Evolutionary conservation across 164 flowering plant species (phyloP), one percentile per base, ranked within the genome.

Genomic region (Akebia trifoliata): DNA sequence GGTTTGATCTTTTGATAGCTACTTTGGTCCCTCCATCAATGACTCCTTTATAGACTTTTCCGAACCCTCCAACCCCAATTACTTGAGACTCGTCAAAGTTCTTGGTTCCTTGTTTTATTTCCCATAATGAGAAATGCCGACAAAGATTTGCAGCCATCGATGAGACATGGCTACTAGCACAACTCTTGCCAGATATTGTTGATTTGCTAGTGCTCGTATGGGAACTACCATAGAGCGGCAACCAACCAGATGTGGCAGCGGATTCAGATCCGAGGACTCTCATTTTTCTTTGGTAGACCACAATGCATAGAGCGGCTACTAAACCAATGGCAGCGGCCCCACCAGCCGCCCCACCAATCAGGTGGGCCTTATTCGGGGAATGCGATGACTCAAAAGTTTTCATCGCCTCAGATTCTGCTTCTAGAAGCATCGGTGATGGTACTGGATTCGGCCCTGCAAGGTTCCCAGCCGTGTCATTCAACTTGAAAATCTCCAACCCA

Each of bases 391-490:
- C 43, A 42, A 68, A 74, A 4, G 39, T 7, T 32, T 18, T 60
- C 3, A 54, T 7, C 0, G 46, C 50, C 22, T 65, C 63, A 2
- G 59, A 36, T 30, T 74, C 69, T 3, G 64, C 68, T 49, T 72
- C 52, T 18, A 62, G 25, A 7, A 69, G 73, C 79, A 76, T 56
- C 0, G 56, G 48, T 0, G 85, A 75, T 0, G 76, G 80, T 29
- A 48, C 42, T 1, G 97, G 97, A 47, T 87, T 90, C 0, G 85
- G 83, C 0, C 96, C 96, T 6, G 97, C 89, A 55, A 90, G 66
- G 61, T 63, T 83, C 20, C 74, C 65, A 0, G 11, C 40, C 1
- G 69, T 7, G 35, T 75, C 78, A 39, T 60, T 78, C 18, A 90
- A 10, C 73, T 90, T 87, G 68, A 90, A 87, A 0, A 90, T 67